phyloP scores from a whole-genome alignment of 768 basidiomycete species.

The Agrocybe pediades region DNA sequence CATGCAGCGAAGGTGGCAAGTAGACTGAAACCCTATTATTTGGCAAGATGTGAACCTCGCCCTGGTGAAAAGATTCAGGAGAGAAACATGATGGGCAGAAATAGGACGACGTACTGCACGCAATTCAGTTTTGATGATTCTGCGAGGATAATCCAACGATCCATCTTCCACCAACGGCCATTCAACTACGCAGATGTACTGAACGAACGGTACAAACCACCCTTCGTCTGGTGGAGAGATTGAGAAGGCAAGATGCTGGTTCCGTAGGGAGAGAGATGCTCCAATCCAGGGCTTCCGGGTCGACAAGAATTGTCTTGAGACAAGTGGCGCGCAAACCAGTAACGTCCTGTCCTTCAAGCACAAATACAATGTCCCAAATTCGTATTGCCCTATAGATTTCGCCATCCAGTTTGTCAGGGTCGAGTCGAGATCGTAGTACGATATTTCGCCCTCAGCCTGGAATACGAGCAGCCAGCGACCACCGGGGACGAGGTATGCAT shows the following conservation, averaged over 20 bases:
- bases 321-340: background rate
- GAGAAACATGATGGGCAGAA: background rate
- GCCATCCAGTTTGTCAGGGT: background rate
- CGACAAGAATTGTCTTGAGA: background rate
- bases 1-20: no score
- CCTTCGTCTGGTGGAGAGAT: background rate
- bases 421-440: background rate
- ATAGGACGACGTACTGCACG: background rate
- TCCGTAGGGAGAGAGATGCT: background rate
- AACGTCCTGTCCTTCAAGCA: background rate
- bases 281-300: background rate
- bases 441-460: background rate
- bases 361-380: background rate
- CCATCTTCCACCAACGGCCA: background rate
- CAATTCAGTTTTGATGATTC: background rate
- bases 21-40: no score
- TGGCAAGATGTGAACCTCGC: background rate
- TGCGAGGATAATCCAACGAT: background rate
- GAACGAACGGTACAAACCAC: no score
- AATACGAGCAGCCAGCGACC: background rate
- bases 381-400: background rate
- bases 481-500: background rate
- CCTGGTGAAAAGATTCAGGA: background rate
- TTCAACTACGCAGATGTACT: background rate
- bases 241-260: background rate